phyloP scores from a whole-genome alignment of 2,329 filamentous ascomycete genomes.

The Cercospora beticola region DNA sequence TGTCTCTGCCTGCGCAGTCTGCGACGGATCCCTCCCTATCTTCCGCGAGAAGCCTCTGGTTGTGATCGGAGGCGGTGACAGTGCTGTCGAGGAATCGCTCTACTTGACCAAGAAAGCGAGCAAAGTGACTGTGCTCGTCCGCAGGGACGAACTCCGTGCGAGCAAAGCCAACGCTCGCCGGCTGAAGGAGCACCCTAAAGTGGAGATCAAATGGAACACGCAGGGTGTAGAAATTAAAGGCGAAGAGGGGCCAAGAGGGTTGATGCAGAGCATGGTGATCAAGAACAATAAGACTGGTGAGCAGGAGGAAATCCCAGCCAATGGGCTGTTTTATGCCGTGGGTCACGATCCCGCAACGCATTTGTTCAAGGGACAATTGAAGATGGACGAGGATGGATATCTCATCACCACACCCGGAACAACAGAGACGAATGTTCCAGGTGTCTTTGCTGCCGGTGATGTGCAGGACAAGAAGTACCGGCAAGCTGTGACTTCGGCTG shows the following conservation, averaged over 20 bases:
- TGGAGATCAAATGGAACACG: constrained; percentile 84
- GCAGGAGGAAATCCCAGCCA: constrained; percentile 82
- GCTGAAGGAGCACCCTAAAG: constrained; percentile 79
- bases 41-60: constrained; percentile 95
- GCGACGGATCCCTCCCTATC: constrained; percentile 94
- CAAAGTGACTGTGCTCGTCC: constrained; percentile 90
- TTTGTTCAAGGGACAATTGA: constrained; percentile 87
- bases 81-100: constrained; percentile 92
- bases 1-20: constrained; percentile 94
- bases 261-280: constrained; percentile 86
- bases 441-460: constrained; percentile 94
- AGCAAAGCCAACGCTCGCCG: constrained; percentile 90
- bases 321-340: constrained; percentile 94
- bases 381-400: constrained; percentile 88
- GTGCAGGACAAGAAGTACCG: constrained; percentile 98
- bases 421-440: constrained; percentile 80
- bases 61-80: constrained; percentile 95
- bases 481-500: constrained; percentile 96
- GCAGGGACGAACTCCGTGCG: constrained; percentile 81
- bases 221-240: constrained; percentile 81
- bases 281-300: constrained; percentile 74
- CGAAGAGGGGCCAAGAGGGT: constrained; percentile 67
- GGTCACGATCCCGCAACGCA: constrained; percentile 90
- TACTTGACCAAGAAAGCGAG: constrained; percentile 97
- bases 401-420: constrained; percentile 86